phyloP scores from a whole-genome alignment of 768 basidiomycete genomes.

The Psilocybe azurescens region DNA sequence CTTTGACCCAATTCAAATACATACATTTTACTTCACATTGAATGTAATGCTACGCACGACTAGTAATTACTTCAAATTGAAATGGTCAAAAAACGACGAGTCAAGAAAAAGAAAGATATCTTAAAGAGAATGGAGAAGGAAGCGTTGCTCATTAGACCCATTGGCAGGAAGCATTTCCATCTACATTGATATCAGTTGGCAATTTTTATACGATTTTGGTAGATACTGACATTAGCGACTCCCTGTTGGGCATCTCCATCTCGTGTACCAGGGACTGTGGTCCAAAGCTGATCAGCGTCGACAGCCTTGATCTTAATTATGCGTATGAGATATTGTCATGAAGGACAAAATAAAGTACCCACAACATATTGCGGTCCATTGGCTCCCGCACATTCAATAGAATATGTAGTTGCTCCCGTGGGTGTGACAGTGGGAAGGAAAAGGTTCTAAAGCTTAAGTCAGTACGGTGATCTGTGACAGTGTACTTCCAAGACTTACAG shows the following conservation, averaged over 20 bases:
- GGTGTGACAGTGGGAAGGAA: slow-evolving; percentile 1
- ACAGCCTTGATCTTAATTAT: slow-evolving; percentile 13
- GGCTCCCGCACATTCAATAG: slow-evolving; percentile 13
- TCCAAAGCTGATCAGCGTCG: slow-evolving; percentile 14
- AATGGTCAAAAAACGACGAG: no score
- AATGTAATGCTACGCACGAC: no score
- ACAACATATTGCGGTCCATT: slow-evolving; percentile 7
- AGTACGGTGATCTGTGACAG: neutral
- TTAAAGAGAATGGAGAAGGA: slow-evolving; percentile 11
- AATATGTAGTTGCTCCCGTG: slow-evolving; percentile 5
- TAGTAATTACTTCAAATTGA: no score
- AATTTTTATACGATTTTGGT: no score
- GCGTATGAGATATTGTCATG: neutral
- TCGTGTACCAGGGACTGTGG: slow-evolving; percentile 11
- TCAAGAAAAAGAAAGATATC: no score
- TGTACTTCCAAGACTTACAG: neutral
- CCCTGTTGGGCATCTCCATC: slow-evolving; percentile 10
- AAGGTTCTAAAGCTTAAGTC: neutral
- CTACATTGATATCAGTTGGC: neutral
- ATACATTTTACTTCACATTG: no score
- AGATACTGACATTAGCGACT: slow-evolving; percentile 7
- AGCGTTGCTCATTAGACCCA: slow-evolving; percentile 16
- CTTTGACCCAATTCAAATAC: no score
- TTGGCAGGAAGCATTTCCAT: slow-evolving; percentile 15
- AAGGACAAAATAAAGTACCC: neutral